These are phyloP conservation scores for Rhizophagus clarus DNA, from an alignment of 192 early-diverging fungal genomes.

Conservation along the genomic window DNA sequence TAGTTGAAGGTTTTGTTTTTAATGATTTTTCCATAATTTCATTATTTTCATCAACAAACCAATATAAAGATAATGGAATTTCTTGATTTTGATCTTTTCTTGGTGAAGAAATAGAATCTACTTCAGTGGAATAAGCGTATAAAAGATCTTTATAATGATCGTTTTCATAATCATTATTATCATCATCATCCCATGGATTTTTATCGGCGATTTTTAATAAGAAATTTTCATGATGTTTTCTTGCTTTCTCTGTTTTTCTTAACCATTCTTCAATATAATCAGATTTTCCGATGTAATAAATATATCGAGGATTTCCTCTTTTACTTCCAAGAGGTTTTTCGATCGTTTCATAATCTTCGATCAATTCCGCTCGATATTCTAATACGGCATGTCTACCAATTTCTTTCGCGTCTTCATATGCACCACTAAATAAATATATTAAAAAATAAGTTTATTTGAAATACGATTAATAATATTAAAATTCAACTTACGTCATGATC, in stretches of 20 bases:
- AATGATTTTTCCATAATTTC: background rate
- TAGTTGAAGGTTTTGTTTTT: background rate
- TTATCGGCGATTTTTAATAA: background rate
- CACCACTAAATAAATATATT: background rate
- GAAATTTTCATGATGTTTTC: background rate
- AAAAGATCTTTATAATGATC: too few species aligned
- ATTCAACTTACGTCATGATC: slow-evolving; percentile 2
- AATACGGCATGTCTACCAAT: background rate
- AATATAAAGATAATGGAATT: background rate
- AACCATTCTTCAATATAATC: background rate
- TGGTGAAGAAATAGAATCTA: too few species aligned
- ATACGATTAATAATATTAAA: background rate
- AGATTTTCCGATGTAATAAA: slow-evolving; percentile 1
- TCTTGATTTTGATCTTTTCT: too few species aligned
- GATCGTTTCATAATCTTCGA: slow-evolving; percentile 8
- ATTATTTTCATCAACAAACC: background rate
- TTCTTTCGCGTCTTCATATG: background rate
- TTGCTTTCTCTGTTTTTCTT: background rate
- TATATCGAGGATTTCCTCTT: slow-evolving; percentile 5
- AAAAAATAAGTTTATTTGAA: background rate
- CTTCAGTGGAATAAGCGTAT: too few species aligned
- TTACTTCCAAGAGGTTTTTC: background rate
- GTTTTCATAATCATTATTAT: background rate
- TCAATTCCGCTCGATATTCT: slow-evolving; percentile 9
- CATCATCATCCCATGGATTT: background rate